These are phyloP conservation scores for Bothriochloa decipiens DNA, from an alignment of 176 grass and related monocot species.

Conservation along the genomic window DNA sequence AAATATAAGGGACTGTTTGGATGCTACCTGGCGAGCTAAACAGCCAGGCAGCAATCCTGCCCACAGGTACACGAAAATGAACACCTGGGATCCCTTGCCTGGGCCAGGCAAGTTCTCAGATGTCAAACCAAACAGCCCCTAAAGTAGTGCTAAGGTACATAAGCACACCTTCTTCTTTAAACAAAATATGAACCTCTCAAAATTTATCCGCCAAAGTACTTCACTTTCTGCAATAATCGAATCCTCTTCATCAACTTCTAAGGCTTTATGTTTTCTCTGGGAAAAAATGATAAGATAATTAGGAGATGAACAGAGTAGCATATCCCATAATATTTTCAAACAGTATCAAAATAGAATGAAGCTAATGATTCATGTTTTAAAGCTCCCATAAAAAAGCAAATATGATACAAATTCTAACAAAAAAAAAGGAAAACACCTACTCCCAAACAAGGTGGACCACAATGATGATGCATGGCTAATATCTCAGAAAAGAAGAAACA, in stretches of 20 bases:
- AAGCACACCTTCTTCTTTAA: slow-evolving; percentile 83
- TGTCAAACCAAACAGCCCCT: background rate
- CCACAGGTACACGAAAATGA: no score
- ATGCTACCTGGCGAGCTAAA: no score
- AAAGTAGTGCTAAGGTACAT: slow-evolving; percentile 30
- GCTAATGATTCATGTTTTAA: background rate
- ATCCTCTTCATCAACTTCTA: slow-evolving; percentile 74
- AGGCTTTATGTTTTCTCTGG: slow-evolving; percentile 73
- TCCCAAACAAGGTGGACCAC: background rate
- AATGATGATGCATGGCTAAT: background rate
- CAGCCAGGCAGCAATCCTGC: no score
- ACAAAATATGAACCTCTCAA: slow-evolving; percentile 74
- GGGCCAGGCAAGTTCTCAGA: no score
- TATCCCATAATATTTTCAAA: slow-evolving; percentile 21
- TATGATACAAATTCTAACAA: background rate
- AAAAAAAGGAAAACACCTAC: background rate
- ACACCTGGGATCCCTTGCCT: no score
- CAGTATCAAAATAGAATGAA: background rate
- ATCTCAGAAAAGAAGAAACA: slow-evolving; percentile 2
- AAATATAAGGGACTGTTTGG: no score
- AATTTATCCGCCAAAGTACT: slow-evolving; percentile 89
- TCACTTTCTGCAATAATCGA: slow-evolving; percentile 76
- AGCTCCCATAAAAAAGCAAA: slow-evolving; percentile 5
- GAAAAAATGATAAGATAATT: slow-evolving; percentile 27
- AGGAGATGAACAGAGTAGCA: slow-evolving; percentile 39